Base-by-base conservation (phyloP, 164 flowering plant genomes). In the Stephania yunnanensis region DNA sequence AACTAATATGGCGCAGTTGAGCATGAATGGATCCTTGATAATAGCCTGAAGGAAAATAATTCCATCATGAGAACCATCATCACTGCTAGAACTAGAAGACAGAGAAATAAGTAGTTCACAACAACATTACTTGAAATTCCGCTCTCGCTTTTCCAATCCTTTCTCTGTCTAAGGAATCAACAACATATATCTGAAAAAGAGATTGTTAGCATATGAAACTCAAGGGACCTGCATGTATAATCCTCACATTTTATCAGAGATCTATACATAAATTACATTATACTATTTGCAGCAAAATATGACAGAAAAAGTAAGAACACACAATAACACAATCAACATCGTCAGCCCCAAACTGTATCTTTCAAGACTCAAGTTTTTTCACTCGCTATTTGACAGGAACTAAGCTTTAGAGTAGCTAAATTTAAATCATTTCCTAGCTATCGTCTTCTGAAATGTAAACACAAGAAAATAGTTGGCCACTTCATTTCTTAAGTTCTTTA, bases 101-200 rank as follows among this genome's bases (percentile, higher is more conserved):
- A 13, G 20, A 61, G 66, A 61, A 61, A 61, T 11, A 44, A 15
- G 45, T 44, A 20, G 70, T 44, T 36, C 30, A 36, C 68, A 73
- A 50, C 58, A n/a, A 70, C 17, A 53, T 70, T 66, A 95, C 99
- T 98, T 95, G 99, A 85, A 96, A 92, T 81, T 94, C 98, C 52
- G 83, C 86, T 78, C 87, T 94, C 69, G 99, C 99, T 86, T 85
- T 90, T 58, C 91, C 89, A 75, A 96, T 92, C 83, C 99, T 91
- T 82, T 96, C 99, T 63, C 98, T 85, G 80, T 96, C 99, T 89
- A 96, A 81, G 74, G 98, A 93, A 87, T 96, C 99, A 75, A 96
- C 99, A 78, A 96, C 99, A 85, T 96, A 96, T 77, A 96, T 96
- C 99, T 94, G 89, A 80, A 76, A 80, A 30, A 66, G 73, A 48